Evolutionary conservation across 106 monocot genomes (phyloP), one percentile per base, ranked within the genome.

Genomic region (Dendrobium chrysotoxum): DNA sequence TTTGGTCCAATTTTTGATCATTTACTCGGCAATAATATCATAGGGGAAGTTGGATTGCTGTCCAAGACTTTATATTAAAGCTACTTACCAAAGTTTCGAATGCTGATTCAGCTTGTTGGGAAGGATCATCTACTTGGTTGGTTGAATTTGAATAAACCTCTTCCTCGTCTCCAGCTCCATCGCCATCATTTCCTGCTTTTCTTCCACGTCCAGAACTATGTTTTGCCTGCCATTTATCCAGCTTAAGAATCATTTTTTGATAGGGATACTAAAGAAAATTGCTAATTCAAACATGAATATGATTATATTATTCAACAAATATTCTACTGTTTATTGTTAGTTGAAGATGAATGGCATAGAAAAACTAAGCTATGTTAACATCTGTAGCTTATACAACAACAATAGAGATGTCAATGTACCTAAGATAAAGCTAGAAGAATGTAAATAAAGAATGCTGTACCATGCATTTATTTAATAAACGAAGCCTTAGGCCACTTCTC

Each of bases 401-500:
- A 1, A 50, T 0, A 50, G 50, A 50, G 50, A 50, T 50, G 11
- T 50, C 13, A 50, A 50, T 13, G 50, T 50, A 13, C 16, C 1
- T 50, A 13, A 50, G 50, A 50, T 50, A 50, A 50, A 46, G 15
- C 13, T 50, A 50, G 50, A 50, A 50, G 11, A 1, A 50, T 50
- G 50, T 13, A 13, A 13, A 50, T 50, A 50, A 50, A 50, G 50
- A 50, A 50, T 50, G 50, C 13, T 12, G 3, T 88, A 99, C 99
- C 95, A 99, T 86, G 88, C 89, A 95, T 79, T 78, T 91, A 61
- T 83, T 82, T 72, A 99, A 77, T 20, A 89, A 76, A 75, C 93
- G 95, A 83, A 99, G 91, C 85, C 99, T 88, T 4, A 99, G 87
- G 71, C 95, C 99, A 83, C 75, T 99, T 85, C 98, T 95, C 99